Evolutionary conservation across 257 asterid species (phyloP).

Genomic region (Agastache rugosa): DNA sequence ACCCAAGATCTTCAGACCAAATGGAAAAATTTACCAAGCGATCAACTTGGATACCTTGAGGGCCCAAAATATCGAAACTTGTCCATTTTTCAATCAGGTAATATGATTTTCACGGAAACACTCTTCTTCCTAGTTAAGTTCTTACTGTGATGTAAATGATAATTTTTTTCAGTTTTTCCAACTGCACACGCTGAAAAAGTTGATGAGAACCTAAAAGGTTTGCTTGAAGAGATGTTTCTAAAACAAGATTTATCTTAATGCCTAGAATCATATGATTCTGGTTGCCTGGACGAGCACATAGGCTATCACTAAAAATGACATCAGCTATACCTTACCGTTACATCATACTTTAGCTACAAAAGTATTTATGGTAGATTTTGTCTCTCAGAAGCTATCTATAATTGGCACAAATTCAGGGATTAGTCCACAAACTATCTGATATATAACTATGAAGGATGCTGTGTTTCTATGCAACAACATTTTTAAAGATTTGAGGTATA

Average conservation of each 20-base stretch:
- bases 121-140: neutral
- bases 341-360: neutral
- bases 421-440: neutral
- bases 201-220: neutral
- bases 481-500: too few species aligned
- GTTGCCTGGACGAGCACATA: neutral
- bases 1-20: conserved; percentile 60
- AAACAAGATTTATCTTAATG: too few species aligned
- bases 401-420: too few species aligned
- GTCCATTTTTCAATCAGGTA: conserved; percentile 85
- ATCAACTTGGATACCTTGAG: conserved; percentile 66
- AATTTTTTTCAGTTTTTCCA: conserved; percentile 9
- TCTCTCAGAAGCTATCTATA: neutral
- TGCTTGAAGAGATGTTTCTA: neutral
- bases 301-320: neutral
- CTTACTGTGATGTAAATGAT: conserved; percentile 13
- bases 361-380: neutral
- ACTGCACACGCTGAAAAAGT: neutral
- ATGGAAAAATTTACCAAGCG: conserved; percentile 72
- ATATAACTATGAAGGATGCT: neutral
- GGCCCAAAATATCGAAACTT: conserved; percentile 77
- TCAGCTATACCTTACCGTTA: neutral
- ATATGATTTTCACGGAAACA: neutral
- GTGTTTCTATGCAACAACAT: neutral
- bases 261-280: neutral